Conservation (phyloP, 2,329 filamentous ascomycete species). For the Diaporthe sp. region DNA sequence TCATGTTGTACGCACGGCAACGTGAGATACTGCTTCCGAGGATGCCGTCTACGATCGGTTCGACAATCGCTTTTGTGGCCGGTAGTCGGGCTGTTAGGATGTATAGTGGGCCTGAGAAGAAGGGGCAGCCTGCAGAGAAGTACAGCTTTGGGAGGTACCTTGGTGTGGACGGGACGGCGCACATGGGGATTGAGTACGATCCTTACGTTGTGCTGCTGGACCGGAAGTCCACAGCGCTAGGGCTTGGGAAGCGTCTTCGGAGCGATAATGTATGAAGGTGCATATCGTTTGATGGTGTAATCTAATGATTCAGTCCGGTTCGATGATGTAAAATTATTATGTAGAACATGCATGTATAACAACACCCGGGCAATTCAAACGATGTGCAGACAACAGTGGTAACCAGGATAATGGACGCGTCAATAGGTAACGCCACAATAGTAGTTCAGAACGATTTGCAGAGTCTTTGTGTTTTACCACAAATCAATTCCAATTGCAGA, state of each 20-base stretch:
- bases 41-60: slow-evolving; percentile 64
- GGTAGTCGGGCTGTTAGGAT: slow-evolving; percentile 56
- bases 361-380: too few relatives aligned
- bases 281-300: too few relatives aligned
- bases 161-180: slow-evolving; percentile 58
- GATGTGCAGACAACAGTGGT: too few relatives aligned
- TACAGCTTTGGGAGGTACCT: slow-evolving; percentile 65
- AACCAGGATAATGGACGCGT: too few relatives aligned
- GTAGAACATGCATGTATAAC: too few relatives aligned
- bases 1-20: slow-evolving; percentile 55
- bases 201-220: slow-evolving; percentile 54
- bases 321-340: too few relatives aligned
- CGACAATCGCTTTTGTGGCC: slow-evolving; percentile 60
- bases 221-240: background rate
- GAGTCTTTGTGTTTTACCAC: too few relatives aligned
- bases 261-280: background rate
- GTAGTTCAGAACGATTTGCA: too few relatives aligned
- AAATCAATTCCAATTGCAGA: too few relatives aligned
- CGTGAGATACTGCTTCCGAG: slow-evolving; percentile 60
- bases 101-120: slow-evolving; percentile 46
- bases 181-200: slow-evolving; percentile 65
- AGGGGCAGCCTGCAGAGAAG: slow-evolving; percentile 21
- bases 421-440: too few relatives aligned
- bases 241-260: too few relatives aligned
- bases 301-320: too few relatives aligned